Percentiles rank a stretch among this genome's conserved stretches.
These are phyloP conservation scores for Pleurotus sapidus DNA, from an alignment of 768 basidiomycete species.

Conservation along the genomic window DNA sequence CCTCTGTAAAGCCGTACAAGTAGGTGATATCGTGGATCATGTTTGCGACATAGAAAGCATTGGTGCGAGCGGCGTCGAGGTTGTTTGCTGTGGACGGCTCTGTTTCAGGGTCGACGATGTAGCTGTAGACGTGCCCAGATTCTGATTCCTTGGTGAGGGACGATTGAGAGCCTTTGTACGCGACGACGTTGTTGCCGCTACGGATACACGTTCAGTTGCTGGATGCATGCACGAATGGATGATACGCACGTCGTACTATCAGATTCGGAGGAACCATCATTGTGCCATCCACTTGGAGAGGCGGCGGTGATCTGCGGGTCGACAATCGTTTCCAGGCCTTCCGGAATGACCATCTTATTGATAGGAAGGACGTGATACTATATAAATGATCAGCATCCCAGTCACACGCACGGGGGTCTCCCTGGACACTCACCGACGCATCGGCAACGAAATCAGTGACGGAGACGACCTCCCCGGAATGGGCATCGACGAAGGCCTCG, in stretches of 20 bases:
- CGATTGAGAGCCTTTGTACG: conserved; percentile 25
- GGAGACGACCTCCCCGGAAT: conserved; percentile 44
- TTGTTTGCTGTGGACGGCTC: conserved; percentile 35
- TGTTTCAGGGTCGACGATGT: conserved; percentile 20
- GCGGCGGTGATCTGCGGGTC: conserved; percentile 52
- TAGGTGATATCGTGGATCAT: conserved; percentile 49
- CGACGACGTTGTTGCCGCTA: conserved; percentile 33
- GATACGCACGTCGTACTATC: conserved; percentile 10
- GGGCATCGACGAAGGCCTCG: conserved; percentile 58
- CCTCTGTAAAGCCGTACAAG: conserved; percentile 58
- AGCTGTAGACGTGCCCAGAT: conserved; percentile 28
- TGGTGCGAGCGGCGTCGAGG: conserved; percentile 50
- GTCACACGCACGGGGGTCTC: too few relatives aligned
- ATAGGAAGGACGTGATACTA: conserved; percentile 49
- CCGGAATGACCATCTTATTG: conserved; percentile 42
- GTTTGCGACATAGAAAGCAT: conserved; percentile 61
- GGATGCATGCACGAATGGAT: too few relatives aligned
- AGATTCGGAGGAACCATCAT: conserved; percentile 14
- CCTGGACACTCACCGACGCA: conserved; percentile 28
- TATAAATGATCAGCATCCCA: background rate
- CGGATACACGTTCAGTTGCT: too few relatives aligned
- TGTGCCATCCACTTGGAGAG: conserved; percentile 60
- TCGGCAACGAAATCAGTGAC: conserved; percentile 51
- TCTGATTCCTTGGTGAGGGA: conserved; percentile 31
- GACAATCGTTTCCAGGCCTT: conserved; percentile 46